These are phyloP conservation scores for Erythrophleum fordii DNA, from an alignment of 306 rosid genomes.

Conservation along the genomic window DNA sequence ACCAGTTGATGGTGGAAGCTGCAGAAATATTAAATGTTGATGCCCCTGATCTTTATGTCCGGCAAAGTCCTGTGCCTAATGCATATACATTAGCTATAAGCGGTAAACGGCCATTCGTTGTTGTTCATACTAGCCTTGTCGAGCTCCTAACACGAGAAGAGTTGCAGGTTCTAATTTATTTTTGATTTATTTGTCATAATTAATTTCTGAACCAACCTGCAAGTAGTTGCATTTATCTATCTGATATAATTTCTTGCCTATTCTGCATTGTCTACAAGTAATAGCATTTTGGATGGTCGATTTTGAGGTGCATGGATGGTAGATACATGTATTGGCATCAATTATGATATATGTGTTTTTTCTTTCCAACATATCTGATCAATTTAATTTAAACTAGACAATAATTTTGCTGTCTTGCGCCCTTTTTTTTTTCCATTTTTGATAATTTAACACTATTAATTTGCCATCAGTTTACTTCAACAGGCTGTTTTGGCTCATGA, in stretches of 20 bases:
- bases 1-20: constrained; percentile 81
- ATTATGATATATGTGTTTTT: constrained; percentile 10
- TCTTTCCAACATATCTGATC: constrained; percentile 9
- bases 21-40: constrained; percentile 77
- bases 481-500: constrained; percentile 99
- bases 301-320: constrained; percentile 16
- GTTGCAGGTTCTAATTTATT: constrained; percentile 70
- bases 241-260: neutral
- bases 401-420: constrained; percentile 6
- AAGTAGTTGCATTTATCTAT: neutral
- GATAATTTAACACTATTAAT: constrained; percentile 34
- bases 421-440: constrained; percentile 5
- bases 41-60: constrained; percentile 90
- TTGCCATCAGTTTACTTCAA: constrained; percentile 36
- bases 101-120: constrained; percentile 92
- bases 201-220: constrained; percentile 2
- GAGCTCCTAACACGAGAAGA: constrained; percentile 88
- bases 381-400: constrained; percentile 3
- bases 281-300: constrained; percentile 19
- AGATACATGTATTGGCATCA: neutral
- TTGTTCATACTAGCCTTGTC: constrained; percentile 93
- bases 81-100: constrained; percentile 95
- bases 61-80: constrained; percentile 97
- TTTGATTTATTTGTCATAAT: constrained; percentile 26
- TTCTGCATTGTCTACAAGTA: neutral